A percentile compares a stretch with the other conserved stretches of the same genome.
phyloP scores from a whole-genome alignment of 2,329 filamentous ascomycete genomes.

The Aureobasidium sp. region DNA sequence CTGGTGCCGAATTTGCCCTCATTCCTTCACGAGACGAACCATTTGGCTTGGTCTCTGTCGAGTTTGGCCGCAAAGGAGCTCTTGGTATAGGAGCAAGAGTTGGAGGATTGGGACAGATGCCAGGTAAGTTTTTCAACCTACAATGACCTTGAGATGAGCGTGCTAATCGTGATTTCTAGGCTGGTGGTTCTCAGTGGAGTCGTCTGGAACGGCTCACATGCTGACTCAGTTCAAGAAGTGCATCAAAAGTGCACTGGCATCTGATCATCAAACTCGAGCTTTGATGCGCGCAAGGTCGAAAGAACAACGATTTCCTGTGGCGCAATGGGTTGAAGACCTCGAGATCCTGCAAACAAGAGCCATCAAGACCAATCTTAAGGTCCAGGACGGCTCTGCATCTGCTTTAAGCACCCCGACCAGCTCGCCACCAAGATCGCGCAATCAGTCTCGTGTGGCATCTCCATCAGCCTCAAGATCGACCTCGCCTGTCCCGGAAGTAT shows the following conservation, averaged over 20 bases:
- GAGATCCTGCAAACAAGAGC: constrained; percentile 55
- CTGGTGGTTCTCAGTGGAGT: neutral
- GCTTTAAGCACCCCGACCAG: constrained; percentile 25
- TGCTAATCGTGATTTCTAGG: neutral
- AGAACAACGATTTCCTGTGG: constrained; percentile 60
- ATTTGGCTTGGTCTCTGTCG: constrained; percentile 61
- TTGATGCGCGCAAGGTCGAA: constrained; percentile 59
- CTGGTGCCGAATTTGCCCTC: constrained; percentile 59
- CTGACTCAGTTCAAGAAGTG: constrained; percentile 58
- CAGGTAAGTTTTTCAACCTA: neutral
- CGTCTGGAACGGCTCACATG: constrained; percentile 53
- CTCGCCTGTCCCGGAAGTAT: constrained; percentile 24
- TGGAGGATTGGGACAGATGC: constrained; percentile 35
- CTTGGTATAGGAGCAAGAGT: constrained; percentile 60
- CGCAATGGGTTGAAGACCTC: constrained; percentile 59
- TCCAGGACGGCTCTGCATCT: constrained; percentile 28
- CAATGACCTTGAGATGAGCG: neutral
- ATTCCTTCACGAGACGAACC: constrained; percentile 64
- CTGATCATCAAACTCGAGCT: constrained; percentile 48
- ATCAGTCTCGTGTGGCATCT: constrained; percentile 34
- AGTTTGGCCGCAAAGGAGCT: constrained; percentile 63
- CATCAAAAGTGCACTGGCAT: constrained; percentile 53
- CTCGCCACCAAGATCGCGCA: constrained; percentile 37
- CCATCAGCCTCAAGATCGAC: constrained; percentile 26
- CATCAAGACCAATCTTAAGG: constrained; percentile 50